Conservation (phyloP, 805 yeast species). For the Monosporozyma yasuniensis region DNA sequence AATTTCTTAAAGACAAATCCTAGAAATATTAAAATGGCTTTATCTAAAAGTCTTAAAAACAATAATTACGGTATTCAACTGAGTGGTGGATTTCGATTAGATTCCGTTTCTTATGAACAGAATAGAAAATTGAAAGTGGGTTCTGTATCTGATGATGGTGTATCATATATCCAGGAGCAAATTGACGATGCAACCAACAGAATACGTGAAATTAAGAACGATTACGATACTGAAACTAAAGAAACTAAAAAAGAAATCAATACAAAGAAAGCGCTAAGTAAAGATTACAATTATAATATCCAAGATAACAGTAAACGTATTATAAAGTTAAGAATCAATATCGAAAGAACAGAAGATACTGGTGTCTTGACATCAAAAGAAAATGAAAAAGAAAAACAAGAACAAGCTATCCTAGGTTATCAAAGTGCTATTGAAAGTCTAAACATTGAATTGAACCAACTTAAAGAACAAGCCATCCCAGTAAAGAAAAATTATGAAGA, state of each 20-base stretch:
- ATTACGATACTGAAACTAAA: slow-evolving; percentile 8
- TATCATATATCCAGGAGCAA: slow-evolving; percentile 14
- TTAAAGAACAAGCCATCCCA: slow-evolving; percentile 14
- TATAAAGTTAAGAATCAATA: slow-evolving; percentile 17
- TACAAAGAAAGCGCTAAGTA: slow-evolving; percentile 23
- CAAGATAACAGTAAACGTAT: slow-evolving; percentile 24
- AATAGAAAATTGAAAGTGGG: slow-evolving; percentile 16
- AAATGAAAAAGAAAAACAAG: slow-evolving; percentile 18
- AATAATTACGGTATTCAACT: slow-evolving; percentile 38
- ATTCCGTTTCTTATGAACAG: slow-evolving; percentile 42
- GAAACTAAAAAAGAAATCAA: slow-evolving; percentile 7
- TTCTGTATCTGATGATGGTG: slow-evolving; percentile 15
- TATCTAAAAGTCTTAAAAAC: slow-evolving; percentile 32
- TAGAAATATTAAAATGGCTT: slow-evolving; percentile 35
- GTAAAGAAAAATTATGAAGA: slow-evolving; percentile 14
- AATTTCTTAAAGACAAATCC: slow-evolving; percentile 30
- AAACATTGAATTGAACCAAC: slow-evolving; percentile 13
- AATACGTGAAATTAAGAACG: slow-evolving; percentile 22
- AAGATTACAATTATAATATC: slow-evolving; percentile 19
- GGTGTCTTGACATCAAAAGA: slow-evolving; percentile 19
- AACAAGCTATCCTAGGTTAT: slow-evolving; percentile 20
- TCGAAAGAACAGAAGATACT: slow-evolving; percentile 25
- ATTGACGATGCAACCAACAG: slow-evolving; percentile 15
- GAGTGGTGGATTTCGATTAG: slow-evolving; percentile 40
- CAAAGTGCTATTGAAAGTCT: slow-evolving; percentile 22